These are phyloP conservation scores for Cyberlindnera mycetangii DNA, from an alignment of 805 yeast genomes.

Conservation along the genomic window DNA sequence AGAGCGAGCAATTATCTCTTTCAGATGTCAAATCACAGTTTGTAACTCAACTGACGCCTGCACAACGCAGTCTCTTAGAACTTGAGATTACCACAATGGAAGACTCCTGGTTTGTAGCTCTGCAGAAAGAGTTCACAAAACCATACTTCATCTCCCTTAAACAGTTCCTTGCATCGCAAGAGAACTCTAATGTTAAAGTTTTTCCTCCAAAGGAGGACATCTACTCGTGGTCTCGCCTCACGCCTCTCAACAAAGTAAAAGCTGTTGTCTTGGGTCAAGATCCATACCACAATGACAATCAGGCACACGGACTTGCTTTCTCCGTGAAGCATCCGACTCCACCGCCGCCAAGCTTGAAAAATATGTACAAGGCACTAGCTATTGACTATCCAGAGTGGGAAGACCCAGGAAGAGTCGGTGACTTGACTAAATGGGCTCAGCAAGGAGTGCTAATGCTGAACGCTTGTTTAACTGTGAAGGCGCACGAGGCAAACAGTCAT, in stretches of 20 bases:
- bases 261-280: slow-evolving; percentile 92
- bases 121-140: slow-evolving; percentile 72
- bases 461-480: slow-evolving; percentile 86
- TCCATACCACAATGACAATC: slow-evolving; percentile 89
- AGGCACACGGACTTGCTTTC: slow-evolving; percentile 96
- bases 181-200: slow-evolving; percentile 44
- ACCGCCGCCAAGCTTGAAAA: slow-evolving; percentile 84
- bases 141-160: slow-evolving; percentile 81
- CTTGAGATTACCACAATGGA: slow-evolving; percentile 73
- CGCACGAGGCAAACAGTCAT: slow-evolving; percentile 92
- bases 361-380: slow-evolving; percentile 77
- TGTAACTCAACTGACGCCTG: slow-evolving; percentile 26
- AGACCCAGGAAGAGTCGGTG: slow-evolving; percentile 46
- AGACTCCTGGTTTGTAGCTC: slow-evolving; percentile 70
- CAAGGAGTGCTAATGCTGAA: slow-evolving; percentile 87
- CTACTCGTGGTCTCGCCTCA: slow-evolving; percentile 88
- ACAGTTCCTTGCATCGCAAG: slow-evolving; percentile 51
- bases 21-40: slow-evolving; percentile 17
- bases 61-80: slow-evolving; percentile 48
- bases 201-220: slow-evolving; percentile 79
- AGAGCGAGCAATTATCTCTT: no score
- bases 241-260: slow-evolving; percentile 71
- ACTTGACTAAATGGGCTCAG: slow-evolving; percentile 78
- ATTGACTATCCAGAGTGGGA: slow-evolving; percentile 73
- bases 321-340: slow-evolving; percentile 82